Evolutionary conservation across 495 filamentous ascomycete species (phyloP).

Genomic region (Trichocladium antarcticum): DNA sequence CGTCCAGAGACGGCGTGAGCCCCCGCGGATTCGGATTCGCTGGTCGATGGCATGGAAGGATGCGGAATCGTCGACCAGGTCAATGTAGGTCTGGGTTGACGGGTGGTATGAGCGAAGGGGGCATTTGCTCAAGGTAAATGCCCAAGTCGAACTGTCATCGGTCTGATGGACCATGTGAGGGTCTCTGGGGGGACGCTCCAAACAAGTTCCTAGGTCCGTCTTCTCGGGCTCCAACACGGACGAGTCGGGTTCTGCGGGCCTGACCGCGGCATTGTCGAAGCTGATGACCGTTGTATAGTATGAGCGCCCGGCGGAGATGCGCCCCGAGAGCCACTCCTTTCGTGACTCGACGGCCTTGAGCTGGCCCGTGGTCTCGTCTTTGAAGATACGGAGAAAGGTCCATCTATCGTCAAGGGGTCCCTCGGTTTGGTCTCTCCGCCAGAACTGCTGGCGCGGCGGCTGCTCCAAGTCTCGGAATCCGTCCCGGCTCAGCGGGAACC

Average conservation of each 20-base stretch:
- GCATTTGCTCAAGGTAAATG: slow-evolving; percentile 47
- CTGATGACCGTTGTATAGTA: slow-evolving; percentile 54
- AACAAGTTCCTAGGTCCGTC: not conserved
- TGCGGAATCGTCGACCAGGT: slow-evolving; percentile 51
- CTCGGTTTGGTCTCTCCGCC: slow-evolving; percentile 58
- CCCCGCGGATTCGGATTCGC: slow-evolving; percentile 24
- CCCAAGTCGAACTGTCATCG: slow-evolving; percentile 32
- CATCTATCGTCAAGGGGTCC: slow-evolving; percentile 71
- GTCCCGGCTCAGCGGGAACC: slow-evolving; percentile 41
- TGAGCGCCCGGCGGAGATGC: slow-evolving; percentile 51
- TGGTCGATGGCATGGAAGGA: slow-evolving; percentile 25
- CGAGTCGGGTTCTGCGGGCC: not conserved
- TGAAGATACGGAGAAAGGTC: slow-evolving; percentile 54
- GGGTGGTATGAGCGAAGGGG: slow-evolving; percentile 50
- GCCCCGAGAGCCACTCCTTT: slow-evolving; percentile 54
- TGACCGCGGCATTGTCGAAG: slow-evolving; percentile 27
- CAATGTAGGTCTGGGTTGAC: slow-evolving; percentile 49
- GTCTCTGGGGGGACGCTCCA: slow-evolving; percentile 2
- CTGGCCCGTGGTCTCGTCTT: slow-evolving; percentile 49
- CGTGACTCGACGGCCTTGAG: slow-evolving; percentile 58
- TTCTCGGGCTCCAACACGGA: slow-evolving; percentile 2
- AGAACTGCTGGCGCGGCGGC: slow-evolving; percentile 38
- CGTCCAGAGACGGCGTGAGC: slow-evolving; percentile 38
- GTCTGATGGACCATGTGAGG: slow-evolving; percentile 23
- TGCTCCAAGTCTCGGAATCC: slow-evolving; percentile 22